Base-by-base conservation (phyloP, 306 rosid genomes). In the Casuarina cunninghamiana region DNA sequence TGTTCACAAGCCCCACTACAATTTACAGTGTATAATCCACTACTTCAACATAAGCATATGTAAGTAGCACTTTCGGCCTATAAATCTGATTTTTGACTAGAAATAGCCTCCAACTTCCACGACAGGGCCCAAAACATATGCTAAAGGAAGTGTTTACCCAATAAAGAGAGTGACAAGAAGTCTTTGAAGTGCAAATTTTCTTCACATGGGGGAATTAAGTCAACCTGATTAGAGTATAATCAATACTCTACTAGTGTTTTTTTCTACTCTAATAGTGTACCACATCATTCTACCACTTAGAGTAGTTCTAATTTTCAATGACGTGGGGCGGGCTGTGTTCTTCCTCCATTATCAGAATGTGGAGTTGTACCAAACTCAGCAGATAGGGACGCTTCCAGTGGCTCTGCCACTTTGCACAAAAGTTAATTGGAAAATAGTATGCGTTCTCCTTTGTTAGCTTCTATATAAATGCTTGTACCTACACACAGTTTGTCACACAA, bases 221-320 rank as follows among this genome's bases (percentile, higher is more conserved):
- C 84, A 78, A 83, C 74, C 44, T 72, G 77, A 60, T 26, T 26
- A 26, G 75, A 54, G 46, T 49, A 42, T 42, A 51, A 46, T 73
- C 37, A 42, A 5, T 13, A 45, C 72, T 37, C 42, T 10, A 19
- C 21, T 8, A 10, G 72, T 72, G 53, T 75, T 71, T n/a, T 80
- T 69, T 26, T 46, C 32, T 1, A 61, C 71, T 65, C 48, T 43
- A 62, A 13, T 44, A 60, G 67, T 38, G 66, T 17, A 61, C 26
- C 53, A 38, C 88, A 80, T 89, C 85, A 85, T 44, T 87, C 35
- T 74, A 51, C 84, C 90, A 85, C 94, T 81, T n/a, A 78, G 77
- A 77, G 67, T 63, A 78, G 75, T 71, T 43, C 15, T 39, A 53
- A 16, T 77, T 78, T 58, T 76, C 69, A 55, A 78, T 5, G 80